A percentile compares a stretch with the other conserved stretches of the same genome.
phyloP scores from a whole-genome alignment of 257 asterid genomes.

The Solanum chmielewskii region DNA sequence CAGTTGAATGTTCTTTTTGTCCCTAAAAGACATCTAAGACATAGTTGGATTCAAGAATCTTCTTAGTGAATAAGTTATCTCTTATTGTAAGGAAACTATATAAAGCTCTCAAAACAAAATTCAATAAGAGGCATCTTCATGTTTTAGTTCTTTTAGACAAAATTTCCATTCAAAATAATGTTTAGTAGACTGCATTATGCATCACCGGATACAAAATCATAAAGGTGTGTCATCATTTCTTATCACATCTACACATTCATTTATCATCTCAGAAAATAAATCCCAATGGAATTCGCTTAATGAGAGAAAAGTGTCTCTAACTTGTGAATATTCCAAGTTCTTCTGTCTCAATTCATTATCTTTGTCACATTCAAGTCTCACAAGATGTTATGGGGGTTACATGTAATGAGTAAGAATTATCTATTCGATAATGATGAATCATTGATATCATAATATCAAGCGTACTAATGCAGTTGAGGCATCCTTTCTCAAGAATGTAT shows the following conservation, averaged over 20 bases:
- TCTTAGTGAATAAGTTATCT: background rate
- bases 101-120: too few relatives aligned
- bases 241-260: too few relatives aligned
- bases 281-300: background rate
- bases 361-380: too few relatives aligned
- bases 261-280: background rate
- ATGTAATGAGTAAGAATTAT: too few relatives aligned
- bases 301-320: too few relatives aligned
- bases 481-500: too few relatives aligned
- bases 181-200: background rate
- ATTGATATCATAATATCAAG: too few relatives aligned
- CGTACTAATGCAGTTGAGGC: too few relatives aligned
- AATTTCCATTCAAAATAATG: background rate
- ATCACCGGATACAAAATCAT: background rate
- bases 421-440: too few relatives aligned
- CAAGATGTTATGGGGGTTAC: too few relatives aligned
- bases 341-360: background rate
- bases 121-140: too few relatives aligned
- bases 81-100: background rate
- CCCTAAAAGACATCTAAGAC: background rate
- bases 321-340: background rate
- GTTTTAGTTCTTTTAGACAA: too few relatives aligned
- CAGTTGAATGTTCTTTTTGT: background rate
- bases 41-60: background rate
- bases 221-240: background rate